These are phyloP conservation scores for Fusarium decemcellulare DNA, from an alignment of 2,329 filamentous ascomycete genomes.

Conservation along the genomic window DNA sequence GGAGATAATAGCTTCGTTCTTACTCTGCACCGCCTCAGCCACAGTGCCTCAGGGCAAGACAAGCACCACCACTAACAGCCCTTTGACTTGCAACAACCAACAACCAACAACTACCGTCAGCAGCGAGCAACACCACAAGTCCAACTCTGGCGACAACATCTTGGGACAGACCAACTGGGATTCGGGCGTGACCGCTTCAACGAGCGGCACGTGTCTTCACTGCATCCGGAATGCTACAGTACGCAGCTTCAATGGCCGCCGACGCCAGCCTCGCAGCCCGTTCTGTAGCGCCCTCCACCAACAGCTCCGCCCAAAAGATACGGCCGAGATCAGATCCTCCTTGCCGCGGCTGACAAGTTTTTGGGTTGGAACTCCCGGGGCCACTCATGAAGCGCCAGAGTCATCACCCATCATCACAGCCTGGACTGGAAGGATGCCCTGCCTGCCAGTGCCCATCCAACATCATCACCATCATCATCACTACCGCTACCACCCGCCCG, in stretches of 20 bases:
- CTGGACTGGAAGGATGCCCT: background rate
- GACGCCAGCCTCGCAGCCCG: constrained; percentile 1
- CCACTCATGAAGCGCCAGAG: background rate
- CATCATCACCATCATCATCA: constrained; percentile 1
- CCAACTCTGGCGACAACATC: too few relatives aligned
- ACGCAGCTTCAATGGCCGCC: background rate
- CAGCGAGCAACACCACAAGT: too few relatives aligned
- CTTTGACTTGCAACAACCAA: too few relatives aligned
- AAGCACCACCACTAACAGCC: too few relatives aligned
- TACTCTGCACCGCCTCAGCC: too few relatives aligned
- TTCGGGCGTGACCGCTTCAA: too few relatives aligned
- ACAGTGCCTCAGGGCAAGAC: too few relatives aligned
- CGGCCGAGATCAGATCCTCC: constrained; percentile 1
- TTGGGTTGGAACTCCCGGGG: background rate
- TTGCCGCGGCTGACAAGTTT: background rate
- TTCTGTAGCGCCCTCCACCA: constrained; percentile 4
- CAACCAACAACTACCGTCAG: too few relatives aligned
- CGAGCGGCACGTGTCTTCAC: background rate
- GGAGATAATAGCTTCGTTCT: too few relatives aligned
- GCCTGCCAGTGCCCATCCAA: background rate
- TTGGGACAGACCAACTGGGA: too few relatives aligned
- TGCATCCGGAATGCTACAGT: constrained; percentile 1
- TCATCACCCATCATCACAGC: background rate
- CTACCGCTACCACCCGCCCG: constrained; percentile 26
- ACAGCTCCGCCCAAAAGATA: background rate